These are phyloP conservation scores for Ottelia alismoides DNA, from an alignment of 106 monocot species.

Conservation along the genomic window DNA sequence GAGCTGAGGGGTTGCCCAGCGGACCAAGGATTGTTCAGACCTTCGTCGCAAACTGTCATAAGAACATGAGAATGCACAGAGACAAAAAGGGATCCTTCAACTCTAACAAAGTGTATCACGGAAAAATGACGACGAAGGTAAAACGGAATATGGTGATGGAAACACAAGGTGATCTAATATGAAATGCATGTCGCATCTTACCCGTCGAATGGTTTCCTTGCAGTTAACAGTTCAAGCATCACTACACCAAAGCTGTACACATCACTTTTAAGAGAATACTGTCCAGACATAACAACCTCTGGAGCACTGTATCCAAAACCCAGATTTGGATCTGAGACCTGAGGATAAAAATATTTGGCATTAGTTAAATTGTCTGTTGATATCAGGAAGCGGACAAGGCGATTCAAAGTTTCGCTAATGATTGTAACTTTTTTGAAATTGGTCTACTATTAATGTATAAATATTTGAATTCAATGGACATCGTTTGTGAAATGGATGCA, in stretches of 20 bases:
- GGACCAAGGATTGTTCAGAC: conserved; percentile 60
- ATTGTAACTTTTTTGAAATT: neutral
- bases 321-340: conserved; percentile 44
- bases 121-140: neutral
- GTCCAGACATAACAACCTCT: conserved; percentile 71
- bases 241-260: conserved; percentile 74
- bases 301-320: conserved; percentile 54
- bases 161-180: neutral
- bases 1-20: no score
- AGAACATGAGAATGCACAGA: neutral
- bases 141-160: neutral
- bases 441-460: neutral
- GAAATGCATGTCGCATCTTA: conserved; percentile 1
- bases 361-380: neutral
- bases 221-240: no score
- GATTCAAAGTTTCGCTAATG: neutral
- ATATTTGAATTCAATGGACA: no score
- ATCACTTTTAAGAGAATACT: conserved; percentile 68
- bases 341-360: conserved; percentile 1
- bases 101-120: neutral
- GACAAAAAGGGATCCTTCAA: neutral
- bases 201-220: conserved; percentile 67
- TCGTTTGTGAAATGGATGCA: no score
- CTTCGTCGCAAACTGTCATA: conserved; percentile 38
- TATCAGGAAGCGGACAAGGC: neutral